These are phyloP conservation scores for Dryas octopetala DNA, from an alignment of 306 rosid genomes.

Conservation along the genomic window DNA sequence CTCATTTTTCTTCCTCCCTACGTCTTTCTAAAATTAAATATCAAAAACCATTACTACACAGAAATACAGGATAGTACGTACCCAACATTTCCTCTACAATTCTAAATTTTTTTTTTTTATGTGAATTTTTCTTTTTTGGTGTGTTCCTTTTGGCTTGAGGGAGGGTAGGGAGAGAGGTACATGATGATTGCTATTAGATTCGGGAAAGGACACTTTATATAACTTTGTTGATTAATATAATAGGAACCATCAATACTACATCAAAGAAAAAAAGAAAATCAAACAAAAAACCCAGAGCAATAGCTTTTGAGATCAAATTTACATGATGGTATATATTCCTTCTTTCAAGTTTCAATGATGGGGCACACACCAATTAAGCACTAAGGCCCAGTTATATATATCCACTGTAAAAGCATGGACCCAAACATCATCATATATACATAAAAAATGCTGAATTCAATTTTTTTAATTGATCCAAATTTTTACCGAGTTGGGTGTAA, in stretches of 20 bases:
- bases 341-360: conserved; percentile 34
- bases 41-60: too few species aligned
- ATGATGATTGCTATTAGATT: conserved; percentile 31
- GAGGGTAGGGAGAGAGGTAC: background rate
- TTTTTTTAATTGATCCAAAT: background rate
- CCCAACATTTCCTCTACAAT: too few species aligned
- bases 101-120: too few species aligned
- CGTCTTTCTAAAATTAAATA: too few species aligned
- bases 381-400: conserved; percentile 11
- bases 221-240: conserved; percentile 24
- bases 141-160: background rate
- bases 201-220: conserved; percentile 23
- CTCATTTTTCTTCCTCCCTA: too few species aligned
- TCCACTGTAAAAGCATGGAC: conserved; percentile 16
- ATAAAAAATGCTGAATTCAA: background rate
- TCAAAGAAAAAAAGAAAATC: background rate
- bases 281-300: background rate
- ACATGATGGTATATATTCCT: conserved; percentile 32
- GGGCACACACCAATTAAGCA: conserved; percentile 26
- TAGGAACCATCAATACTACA: conserved; percentile 4
- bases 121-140: background rate
- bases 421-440: conserved; percentile 2
- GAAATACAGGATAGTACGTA: too few species aligned
- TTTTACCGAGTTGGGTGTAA: background rate
- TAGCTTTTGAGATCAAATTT: conserved; percentile 12